Evolutionary conservation across 2,329 filamentous ascomycete species (phyloP).

Genomic region (Neocatenulostroma microsporum): DNA sequence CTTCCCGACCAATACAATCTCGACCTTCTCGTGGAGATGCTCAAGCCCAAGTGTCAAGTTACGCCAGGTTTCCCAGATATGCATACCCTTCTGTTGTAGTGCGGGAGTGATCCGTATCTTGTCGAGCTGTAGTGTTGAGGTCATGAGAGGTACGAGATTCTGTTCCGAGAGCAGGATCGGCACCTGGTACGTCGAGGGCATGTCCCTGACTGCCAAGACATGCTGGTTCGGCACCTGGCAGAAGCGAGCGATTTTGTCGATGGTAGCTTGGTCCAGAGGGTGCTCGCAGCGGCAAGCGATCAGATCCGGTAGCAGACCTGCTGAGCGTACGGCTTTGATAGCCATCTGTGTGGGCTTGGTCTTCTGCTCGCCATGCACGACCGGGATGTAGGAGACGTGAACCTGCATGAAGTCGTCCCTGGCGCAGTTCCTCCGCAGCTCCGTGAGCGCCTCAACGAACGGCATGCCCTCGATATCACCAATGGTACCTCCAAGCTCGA

Average conservation of each 20-base stretch:
- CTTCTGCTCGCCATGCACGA: slow-evolving; percentile 73
- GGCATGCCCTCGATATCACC: slow-evolving; percentile 82
- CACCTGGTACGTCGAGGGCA: slow-evolving; percentile 87
- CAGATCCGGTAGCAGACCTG: slow-evolving; percentile 57
- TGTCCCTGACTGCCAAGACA: slow-evolving; percentile 79
- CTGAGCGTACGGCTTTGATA: slow-evolving; percentile 73
- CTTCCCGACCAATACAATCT: slow-evolving; percentile 85
- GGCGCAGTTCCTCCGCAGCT: slow-evolving; percentile 64
- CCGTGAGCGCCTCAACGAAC: slow-evolving; percentile 78
- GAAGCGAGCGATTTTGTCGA: slow-evolving; percentile 79
- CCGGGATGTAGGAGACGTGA: slow-evolving; percentile 79
- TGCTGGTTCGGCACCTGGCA: slow-evolving; percentile 82
- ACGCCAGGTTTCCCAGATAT: slow-evolving; percentile 75
- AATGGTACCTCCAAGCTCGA: slow-evolving; percentile 61
- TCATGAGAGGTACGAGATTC: slow-evolving; percentile 61
- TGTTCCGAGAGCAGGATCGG: slow-evolving; percentile 85
- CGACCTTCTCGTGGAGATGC: slow-evolving; percentile 60
- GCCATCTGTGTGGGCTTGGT: slow-evolving; percentile 95
- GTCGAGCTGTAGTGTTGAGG: slow-evolving; percentile 58
- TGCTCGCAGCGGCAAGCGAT: slow-evolving; percentile 88
- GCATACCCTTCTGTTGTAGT: slow-evolving; percentile 54
- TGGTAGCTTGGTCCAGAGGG: slow-evolving; percentile 63
- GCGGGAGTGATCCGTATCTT: slow-evolving; percentile 39
- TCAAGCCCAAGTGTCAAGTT: slow-evolving; percentile 59
- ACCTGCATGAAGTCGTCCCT: slow-evolving; percentile 80